Evolutionary conservation across 306 rosid species (phyloP).

Genomic region (Pyrus betulifolia): DNA sequence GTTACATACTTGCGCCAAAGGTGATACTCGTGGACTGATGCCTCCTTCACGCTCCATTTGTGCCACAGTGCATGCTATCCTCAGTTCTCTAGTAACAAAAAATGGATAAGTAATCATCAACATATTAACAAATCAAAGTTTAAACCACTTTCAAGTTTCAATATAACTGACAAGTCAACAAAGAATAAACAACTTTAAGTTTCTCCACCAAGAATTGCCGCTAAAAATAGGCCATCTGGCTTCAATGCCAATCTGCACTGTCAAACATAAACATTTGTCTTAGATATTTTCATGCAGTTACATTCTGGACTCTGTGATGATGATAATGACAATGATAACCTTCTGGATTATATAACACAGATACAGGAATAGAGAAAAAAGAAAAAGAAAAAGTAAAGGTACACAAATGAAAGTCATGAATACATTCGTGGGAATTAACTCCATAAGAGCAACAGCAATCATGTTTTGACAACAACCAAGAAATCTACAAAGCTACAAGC

Average conservation of each 20-base stretch:
- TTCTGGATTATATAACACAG: neutral
- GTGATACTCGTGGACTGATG: constrained; percentile 87
- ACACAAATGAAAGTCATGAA: neutral
- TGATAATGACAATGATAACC: neutral
- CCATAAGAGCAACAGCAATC: neutral
- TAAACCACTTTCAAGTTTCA: neutral
- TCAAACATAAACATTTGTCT: constrained; percentile 27
- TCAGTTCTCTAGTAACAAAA: constrained; percentile 63
- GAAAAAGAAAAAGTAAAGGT: neutral
- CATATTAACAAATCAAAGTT: neutral
- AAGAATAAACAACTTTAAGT: constrained; percentile 53
- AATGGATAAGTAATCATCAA: constrained; percentile 14
- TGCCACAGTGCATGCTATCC: constrained; percentile 95
- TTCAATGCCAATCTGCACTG: constrained; percentile 92
- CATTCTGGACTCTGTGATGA: neutral
- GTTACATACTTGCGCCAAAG: constrained; percentile 76
- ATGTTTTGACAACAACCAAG: neutral
- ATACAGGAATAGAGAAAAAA: neutral
- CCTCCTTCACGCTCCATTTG: constrained; percentile 99
- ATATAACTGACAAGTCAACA: constrained; percentile 1
- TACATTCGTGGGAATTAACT: neutral
- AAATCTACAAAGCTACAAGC: neutral
- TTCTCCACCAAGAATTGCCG: constrained; percentile 92
- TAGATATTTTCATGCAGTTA: constrained; percentile 5
- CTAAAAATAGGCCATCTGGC: constrained; percentile 93